Evolutionary conservation across 2,329 filamentous ascomycete species (phyloP), one percentile per base, ranked within the genome.

Genomic region (Aquanectria penicillioides): DNA sequence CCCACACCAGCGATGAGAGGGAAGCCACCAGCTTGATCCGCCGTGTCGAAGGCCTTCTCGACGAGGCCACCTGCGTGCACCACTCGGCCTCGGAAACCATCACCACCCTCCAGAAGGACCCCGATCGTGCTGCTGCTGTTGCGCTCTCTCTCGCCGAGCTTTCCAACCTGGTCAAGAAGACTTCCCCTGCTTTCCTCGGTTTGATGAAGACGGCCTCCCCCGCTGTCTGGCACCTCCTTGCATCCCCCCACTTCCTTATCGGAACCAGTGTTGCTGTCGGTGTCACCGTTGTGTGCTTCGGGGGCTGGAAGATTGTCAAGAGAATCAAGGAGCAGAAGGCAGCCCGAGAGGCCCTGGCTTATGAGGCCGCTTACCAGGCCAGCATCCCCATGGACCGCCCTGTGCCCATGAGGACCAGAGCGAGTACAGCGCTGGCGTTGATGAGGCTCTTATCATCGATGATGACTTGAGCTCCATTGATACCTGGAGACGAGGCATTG

Each of bases 271-370:
- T 97, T 12, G 92, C 91, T 1, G 88, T 97, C 0, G 95, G 95
- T 12, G 89, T 97, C n/a, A 98, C 95, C 0, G 89, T 98, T 8
- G 92, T 99, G 69, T 94, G 95, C 74, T 92, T 99, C 59, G 95
- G 95, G 51, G 94, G 95, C 5, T 98, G 93, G 85, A 98, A 97
- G 79, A 97, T 99, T 74, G 89, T 99, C 77, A 96, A 97, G 82
- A 89, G 88, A 68, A 92, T 98, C 65, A 76, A 77, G 58, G 82
- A 83, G 51, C 73, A 71, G 17, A 73, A 74, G 51, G 64, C 67
- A 2, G 69, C 72, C 1, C 59, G 69, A 2, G 70, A 72, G 40
- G 74, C 74, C 7, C 60, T 71, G 25, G 64, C 69, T 1, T 73
- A 70, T 17, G 68, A 74, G 23, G 57, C 53, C 2, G 58, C 57